These are phyloP conservation scores for Colletotrichum sp. DNA, from an alignment of 2,329 filamentous ascomycete species.

Conservation along the genomic window DNA sequence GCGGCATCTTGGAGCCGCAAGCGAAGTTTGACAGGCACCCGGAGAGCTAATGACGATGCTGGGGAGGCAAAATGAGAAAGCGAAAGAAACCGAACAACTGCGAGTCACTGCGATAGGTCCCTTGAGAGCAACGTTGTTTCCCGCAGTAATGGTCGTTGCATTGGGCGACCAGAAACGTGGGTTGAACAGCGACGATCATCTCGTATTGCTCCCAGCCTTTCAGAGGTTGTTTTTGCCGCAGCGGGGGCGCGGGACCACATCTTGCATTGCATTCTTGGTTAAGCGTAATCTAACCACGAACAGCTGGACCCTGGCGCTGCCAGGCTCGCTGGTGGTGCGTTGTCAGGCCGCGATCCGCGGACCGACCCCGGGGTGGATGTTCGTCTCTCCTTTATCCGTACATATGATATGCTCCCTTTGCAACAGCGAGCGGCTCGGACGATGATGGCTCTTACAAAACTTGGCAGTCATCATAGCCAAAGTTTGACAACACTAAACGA, in stretches of 20 bases:
- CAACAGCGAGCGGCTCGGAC: background rate
- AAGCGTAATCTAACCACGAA: background rate
- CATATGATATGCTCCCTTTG: background rate
- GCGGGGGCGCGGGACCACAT: background rate
- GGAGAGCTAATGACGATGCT: background rate
- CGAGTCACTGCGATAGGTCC: background rate
- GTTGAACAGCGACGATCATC: constrained; percentile 3
- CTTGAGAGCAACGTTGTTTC: background rate
- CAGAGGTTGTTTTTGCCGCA: background rate
- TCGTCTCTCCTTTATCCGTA: background rate
- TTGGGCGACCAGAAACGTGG: background rate
- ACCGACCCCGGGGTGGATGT: background rate
- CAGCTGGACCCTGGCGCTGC: background rate
- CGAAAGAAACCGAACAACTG: background rate
- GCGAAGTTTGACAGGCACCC: background rate
- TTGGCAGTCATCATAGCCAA: background rate
- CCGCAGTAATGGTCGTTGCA: background rate
- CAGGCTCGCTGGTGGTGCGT: background rate
- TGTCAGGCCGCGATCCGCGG: background rate
- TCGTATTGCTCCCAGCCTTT: constrained; percentile 5
- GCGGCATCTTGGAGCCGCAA: background rate
- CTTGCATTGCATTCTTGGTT: background rate
- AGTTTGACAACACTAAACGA: background rate
- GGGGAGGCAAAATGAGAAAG: background rate
- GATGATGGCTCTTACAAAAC: background rate